These are phyloP conservation scores for Sanghuangporus baumii DNA, from an alignment of 1,284 basidiomycete genomes.

Conservation along the genomic window DNA sequence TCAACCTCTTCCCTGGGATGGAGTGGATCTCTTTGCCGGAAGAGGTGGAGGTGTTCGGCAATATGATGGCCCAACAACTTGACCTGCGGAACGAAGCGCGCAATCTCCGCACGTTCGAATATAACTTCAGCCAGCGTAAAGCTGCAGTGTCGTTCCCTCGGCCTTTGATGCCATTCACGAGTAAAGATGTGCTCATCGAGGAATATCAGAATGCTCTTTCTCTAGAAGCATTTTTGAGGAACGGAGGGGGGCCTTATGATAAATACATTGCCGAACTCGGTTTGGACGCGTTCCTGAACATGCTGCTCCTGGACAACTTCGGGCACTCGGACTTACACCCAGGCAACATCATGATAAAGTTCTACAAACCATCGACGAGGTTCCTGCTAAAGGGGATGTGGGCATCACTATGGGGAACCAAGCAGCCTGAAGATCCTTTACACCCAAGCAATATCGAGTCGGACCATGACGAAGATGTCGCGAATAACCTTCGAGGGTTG, in stretches of 20 bases:
- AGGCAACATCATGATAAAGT: constrained; percentile 97
- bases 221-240: constrained; percentile 81
- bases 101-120: constrained; percentile 83
- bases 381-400: constrained; percentile 55
- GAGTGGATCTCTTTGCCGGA: constrained; percentile 96
- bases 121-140: constrained; percentile 77
- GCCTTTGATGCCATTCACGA: constrained; percentile 77
- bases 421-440: constrained; percentile 30
- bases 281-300: constrained; percentile 96
- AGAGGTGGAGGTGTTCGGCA: constrained; percentile 91
- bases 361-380: constrained; percentile 71
- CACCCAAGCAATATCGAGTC: constrained; percentile 33
- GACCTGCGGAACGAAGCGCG: constrained; percentile 89
- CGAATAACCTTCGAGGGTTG: constrained; percentile 60
- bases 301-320: constrained; percentile 98
- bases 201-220: constrained; percentile 93
- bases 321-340: constrained; percentile 94
- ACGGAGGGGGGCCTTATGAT: constrained; percentile 91
- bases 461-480: constrained; percentile 48
- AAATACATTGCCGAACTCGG: constrained; percentile 89
- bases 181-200: constrained; percentile 81
- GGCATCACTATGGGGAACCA: constrained; percentile 31
- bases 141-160: constrained; percentile 88
- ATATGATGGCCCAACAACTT: constrained; percentile 97
- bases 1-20: constrained; percentile 87